These are phyloP conservation scores for Entonaema liquescens DNA, from an alignment of 495 filamentous ascomycete species.

Conservation along the genomic window DNA sequence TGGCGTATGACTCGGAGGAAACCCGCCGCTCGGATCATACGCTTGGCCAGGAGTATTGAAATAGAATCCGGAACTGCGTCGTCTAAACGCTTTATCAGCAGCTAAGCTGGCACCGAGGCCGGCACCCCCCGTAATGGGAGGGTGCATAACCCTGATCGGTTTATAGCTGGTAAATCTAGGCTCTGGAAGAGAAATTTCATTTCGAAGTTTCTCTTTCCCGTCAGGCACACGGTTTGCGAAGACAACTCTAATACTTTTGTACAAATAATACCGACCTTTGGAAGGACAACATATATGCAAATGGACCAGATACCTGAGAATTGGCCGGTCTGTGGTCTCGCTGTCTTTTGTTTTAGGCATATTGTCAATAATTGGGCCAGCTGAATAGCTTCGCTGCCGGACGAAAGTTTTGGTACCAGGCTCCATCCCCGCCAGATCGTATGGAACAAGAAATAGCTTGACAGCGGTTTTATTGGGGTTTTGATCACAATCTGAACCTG, in stretches of 20 bases:
- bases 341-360: conserved; percentile 49
- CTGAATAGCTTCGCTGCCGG: conserved; percentile 91
- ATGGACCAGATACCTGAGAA: conserved; percentile 90
- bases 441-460: conserved; percentile 93
- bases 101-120: conserved; percentile 53
- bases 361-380: conserved; percentile 83
- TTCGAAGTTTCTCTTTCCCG: conserved; percentile 90
- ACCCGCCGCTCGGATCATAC: conserved; percentile 50
- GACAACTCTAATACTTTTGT: conserved; percentile 92
- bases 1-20: conserved; percentile 39
- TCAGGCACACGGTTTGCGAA: conserved; percentile 98
- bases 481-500: conserved; percentile 98
- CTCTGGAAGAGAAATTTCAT: conserved; percentile 89
- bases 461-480: conserved; percentile 97
- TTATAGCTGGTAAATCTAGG: conserved; percentile 89
- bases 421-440: conserved; percentile 96
- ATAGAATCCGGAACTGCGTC: conserved; percentile 65
- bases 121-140: conserved; percentile 39
- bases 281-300: conserved; percentile 91
- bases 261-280: conserved; percentile 85
- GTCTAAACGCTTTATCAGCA: conserved; percentile 64
- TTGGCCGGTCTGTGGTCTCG: conserved; percentile 70
- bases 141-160: conserved; percentile 62
- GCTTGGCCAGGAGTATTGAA: conserved; percentile 46
- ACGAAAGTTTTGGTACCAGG: conserved; percentile 96